Evolutionary conservation across 1,139 yeast genomes (phyloP), one percentile per base, ranked within the genome.

Genomic region (Debaryomycetaceae sp.): DNA sequence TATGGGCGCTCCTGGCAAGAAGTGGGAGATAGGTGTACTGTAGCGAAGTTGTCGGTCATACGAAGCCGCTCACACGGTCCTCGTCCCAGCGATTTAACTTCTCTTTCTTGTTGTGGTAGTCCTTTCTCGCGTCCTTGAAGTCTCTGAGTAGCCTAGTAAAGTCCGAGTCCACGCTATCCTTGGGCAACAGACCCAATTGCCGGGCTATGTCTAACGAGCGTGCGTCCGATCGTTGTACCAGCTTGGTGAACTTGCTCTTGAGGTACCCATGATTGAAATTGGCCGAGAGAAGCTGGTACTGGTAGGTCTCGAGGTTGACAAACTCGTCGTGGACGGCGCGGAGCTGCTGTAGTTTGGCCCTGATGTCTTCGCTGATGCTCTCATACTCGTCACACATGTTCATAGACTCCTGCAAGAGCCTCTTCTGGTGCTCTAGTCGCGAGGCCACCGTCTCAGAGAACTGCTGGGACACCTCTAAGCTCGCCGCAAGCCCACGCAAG

Each of bases 61-160:
- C 50, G 43, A 69, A 60, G 11, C 86, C 87, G 29, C 81, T 78
- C 0, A 84, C 84, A 45, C 91, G 63, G 49, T 83, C 87, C 56
- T 84, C 90, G 43, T 76, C 70, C 76, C 87, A 75, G 40, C 91
- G 65, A 51, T 77, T 75, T 49, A 81, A 60, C 54, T 82, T 78
- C 59, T 84, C 90, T 47, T 67, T 69, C 34, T 84, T 64, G 44
- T 78, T 57, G 60, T 85, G 86, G 48, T 74, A 81, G 35, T 56
- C 51, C 49, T 75, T 76, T 33, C 89, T 59, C 43, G 70, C 70
- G 8, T 52, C 52, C 42, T 73, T 68, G 54, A 82, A 85, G 11
- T 62, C 63, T 24, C 59, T 59, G 14, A 83, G 63, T 49, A 80
- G 72, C 4, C 61, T 59, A 24, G 53, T 61, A 20, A 65, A 52